Percentiles rank a stretch among this genome's conserved stretches.
Conservation (phyloP, 1,284 basidiomycete species). For the Boletus subluridellus region DNA sequence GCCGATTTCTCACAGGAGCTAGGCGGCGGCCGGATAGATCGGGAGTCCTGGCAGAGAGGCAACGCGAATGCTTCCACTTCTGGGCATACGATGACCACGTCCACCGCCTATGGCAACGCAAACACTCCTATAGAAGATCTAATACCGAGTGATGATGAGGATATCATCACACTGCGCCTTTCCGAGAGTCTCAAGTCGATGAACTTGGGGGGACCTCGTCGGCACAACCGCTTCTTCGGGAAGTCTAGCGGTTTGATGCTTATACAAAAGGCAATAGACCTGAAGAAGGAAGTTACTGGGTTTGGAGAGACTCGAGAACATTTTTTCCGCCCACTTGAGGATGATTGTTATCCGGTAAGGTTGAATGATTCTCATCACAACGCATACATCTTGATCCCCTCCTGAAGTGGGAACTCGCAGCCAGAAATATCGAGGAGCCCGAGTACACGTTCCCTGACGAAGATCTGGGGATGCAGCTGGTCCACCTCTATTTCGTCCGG, state of each 20-base stretch:
- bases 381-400: background rate
- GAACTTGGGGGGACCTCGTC: constrained; percentile 25
- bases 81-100: constrained; percentile 12
- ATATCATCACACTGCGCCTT: constrained; percentile 22
- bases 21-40: constrained; percentile 31
- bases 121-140: constrained; percentile 24
- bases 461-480: constrained; percentile 59
- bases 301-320: constrained; percentile 8
- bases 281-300: constrained; percentile 59
- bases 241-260: constrained; percentile 69
- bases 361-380: background rate
- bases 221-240: constrained; percentile 59
- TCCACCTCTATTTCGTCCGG: constrained; percentile 67
- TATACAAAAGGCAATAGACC: constrained; percentile 59
- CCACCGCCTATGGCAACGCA: constrained; percentile 4
- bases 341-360: constrained; percentile 41
- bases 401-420: constrained; percentile 42
- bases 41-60: constrained; percentile 40
- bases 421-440: constrained; percentile 20
- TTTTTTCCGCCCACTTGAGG: constrained; percentile 19
- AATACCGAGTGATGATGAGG: constrained; percentile 37
- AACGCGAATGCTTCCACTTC: constrained; percentile 17
- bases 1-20: constrained; percentile 49
- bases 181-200: constrained; percentile 25
- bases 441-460: constrained; percentile 51